Percentiles rank a stretch among this genome's conserved stretches.
These are phyloP conservation scores for Boletales sp. DNA, from an alignment of 768 basidiomycete genomes.

Conservation along the genomic window DNA sequence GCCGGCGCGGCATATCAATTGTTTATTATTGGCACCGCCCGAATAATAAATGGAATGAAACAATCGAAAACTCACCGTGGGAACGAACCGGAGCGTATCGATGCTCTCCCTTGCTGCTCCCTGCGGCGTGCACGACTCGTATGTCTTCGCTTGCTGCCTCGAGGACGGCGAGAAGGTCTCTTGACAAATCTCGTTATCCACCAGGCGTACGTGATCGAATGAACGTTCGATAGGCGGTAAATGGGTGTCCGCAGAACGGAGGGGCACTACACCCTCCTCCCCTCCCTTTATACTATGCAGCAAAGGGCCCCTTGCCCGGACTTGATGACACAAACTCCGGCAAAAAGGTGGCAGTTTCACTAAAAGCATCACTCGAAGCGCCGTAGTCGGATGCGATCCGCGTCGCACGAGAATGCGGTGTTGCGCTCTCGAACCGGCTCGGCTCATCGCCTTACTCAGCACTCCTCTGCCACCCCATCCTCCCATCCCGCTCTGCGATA, in stretches of 20 bases:
- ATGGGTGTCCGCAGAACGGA: not conserved
- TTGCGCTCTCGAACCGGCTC: constrained; percentile 16
- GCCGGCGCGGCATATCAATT: constrained; percentile 24
- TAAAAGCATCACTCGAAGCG: constrained; percentile 5
- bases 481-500: constrained; percentile 15
- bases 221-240: not conserved
- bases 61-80: constrained; percentile 33
- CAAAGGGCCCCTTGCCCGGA: constrained; percentile 1
- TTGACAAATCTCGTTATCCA: constrained; percentile 13
- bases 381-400: constrained; percentile 15
- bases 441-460: constrained; percentile 8
- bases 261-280: constrained; percentile 1
- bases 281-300: constrained; percentile 18
- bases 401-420: constrained; percentile 8
- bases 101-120: not conserved
- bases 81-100: constrained; percentile 12
- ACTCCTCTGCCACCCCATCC: constrained; percentile 2
- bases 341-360: constrained; percentile 9
- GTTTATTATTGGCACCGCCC: constrained; percentile 28
- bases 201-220: constrained; percentile 19
- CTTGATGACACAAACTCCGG: constrained; percentile 14
- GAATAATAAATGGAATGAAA: constrained; percentile 25
- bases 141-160: constrained; percentile 32
- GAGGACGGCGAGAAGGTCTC: constrained; percentile 28
- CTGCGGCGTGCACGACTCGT: constrained; percentile 6